phyloP scores from a whole-genome alignment of 768 basidiomycete species.

The Sistotremastrum niveocremeum region DNA sequence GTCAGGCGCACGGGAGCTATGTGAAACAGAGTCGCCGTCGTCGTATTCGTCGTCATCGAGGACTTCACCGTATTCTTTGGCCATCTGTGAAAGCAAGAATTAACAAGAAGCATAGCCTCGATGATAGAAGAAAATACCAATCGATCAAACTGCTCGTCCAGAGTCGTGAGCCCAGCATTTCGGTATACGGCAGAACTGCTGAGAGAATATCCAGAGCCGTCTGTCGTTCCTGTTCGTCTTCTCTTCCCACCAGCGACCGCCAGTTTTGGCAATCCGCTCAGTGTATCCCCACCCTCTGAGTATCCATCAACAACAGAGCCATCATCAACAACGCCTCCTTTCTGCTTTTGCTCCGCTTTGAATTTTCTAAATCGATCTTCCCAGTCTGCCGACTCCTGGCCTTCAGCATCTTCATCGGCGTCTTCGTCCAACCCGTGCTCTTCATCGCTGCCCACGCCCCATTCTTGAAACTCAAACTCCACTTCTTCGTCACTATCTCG shows the following conservation, averaged over 20 bases:
- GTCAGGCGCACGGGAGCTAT: neutral
- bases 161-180: constrained; percentile 72
- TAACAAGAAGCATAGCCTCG: neutral
- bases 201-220: constrained; percentile 94
- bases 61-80: constrained; percentile 60
- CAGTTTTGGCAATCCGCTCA: constrained; percentile 60
- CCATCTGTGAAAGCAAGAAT: constrained; percentile 40
- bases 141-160: constrained; percentile 91
- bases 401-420: constrained; percentile 14
- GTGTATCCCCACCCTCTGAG: constrained; percentile 70
- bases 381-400: constrained; percentile 41
- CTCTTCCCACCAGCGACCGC: constrained; percentile 69
- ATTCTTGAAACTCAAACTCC: constrained; percentile 56
- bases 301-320: constrained; percentile 34
- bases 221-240: constrained; percentile 58
- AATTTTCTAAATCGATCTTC: constrained; percentile 71
- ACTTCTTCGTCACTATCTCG: constrained; percentile 43
- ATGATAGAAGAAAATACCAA: constrained; percentile 30
- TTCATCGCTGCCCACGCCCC: constrained; percentile 23
- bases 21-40: constrained; percentile 21
- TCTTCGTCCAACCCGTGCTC: constrained; percentile 13
- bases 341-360: constrained; percentile 36
- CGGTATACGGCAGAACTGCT: constrained; percentile 93
- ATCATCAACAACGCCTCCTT: constrained; percentile 10
- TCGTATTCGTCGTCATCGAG: constrained; percentile 39